Evolutionary conservation across 1,139 yeast species (phyloP).

Genomic region (Nadsonia starkeyi-henricii): DNA sequence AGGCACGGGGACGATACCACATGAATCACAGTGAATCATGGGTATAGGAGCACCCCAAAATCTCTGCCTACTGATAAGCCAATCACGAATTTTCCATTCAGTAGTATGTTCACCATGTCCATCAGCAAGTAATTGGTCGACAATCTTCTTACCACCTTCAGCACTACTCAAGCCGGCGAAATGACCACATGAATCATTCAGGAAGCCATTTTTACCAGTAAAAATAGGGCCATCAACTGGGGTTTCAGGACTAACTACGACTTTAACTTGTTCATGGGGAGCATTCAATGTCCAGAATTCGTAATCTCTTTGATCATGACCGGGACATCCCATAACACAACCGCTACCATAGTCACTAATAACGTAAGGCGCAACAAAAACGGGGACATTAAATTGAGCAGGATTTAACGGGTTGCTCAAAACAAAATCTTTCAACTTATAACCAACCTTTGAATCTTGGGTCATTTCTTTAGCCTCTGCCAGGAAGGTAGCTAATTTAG

Average conservation of each 20-base stretch:
- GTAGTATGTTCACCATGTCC: constrained; percentile 35
- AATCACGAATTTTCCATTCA: constrained; percentile 65
- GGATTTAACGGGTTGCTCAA: constrained; percentile 49
- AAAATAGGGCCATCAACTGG: constrained; percentile 17
- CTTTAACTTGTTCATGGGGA: constrained; percentile 32
- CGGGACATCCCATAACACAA: constrained; percentile 98
- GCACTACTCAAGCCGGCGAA: constrained; percentile 35
- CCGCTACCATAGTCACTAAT: constrained; percentile 72
- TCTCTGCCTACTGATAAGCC: constrained; percentile 89
- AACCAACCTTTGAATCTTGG: constrained; percentile 55
- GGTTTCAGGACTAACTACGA: constrained; percentile 31
- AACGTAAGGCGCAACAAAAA: constrained; percentile 86
- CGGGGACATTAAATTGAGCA: constrained; percentile 37
- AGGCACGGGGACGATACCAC: constrained; percentile 89
- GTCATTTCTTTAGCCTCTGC: constrained; percentile 24
- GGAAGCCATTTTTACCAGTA: constrained; percentile 36
- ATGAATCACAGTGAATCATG: constrained; percentile 64
- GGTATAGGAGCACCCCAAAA: constrained; percentile 99
- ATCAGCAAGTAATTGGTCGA: constrained; percentile 27
- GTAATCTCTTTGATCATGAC: constrained; percentile 72
- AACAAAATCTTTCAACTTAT: constrained; percentile 29
- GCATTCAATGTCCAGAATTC: constrained; percentile 62
- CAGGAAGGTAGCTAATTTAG: constrained; percentile 34
- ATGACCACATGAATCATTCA: constrained; percentile 37
- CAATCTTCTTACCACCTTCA: constrained; percentile 41